Conservation (phyloP, 306 rosid genomes). For the Glycine latifolia region DNA sequence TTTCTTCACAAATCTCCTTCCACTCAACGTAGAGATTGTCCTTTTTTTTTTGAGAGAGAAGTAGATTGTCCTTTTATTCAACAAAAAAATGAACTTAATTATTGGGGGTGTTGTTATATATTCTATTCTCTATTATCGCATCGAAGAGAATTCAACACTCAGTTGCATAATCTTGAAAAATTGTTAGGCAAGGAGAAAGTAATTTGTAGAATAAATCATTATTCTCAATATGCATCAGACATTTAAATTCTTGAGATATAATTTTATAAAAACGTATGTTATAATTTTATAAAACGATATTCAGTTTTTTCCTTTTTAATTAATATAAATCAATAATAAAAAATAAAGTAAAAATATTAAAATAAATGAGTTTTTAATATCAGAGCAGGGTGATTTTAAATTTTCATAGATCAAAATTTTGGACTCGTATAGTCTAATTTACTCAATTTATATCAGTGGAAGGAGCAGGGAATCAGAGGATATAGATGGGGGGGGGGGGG, state of each 20-base stretch:
- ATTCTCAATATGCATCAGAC: too few species aligned
- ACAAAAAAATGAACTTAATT: not conserved
- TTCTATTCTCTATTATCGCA: not conserved
- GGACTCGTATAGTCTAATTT: too few species aligned
- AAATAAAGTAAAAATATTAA: too few species aligned
- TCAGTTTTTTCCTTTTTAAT: too few species aligned
- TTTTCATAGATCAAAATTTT: too few species aligned
- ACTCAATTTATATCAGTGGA: not conserved
- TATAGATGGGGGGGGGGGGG: not conserved
- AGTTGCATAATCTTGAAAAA: not conserved
- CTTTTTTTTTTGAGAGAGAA: not conserved
- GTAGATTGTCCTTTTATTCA: not conserved
- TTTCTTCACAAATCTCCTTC: slow-evolving; percentile 1
- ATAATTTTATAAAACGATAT: too few species aligned
- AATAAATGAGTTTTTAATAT: too few species aligned
- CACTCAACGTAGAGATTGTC: not conserved
- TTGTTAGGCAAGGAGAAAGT: slow-evolving; percentile 9
- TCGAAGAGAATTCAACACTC: not conserved
- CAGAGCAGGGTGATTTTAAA: too few species aligned
- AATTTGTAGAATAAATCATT: not conserved
- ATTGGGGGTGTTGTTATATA: not conserved
- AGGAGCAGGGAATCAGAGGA: not conserved
- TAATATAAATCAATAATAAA: too few species aligned
- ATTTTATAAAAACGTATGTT: too few species aligned
- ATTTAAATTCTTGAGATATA: too few species aligned